Evolutionary conservation across 208 protist genomes (phyloP).

Genomic region (Acanthamoeba healyi): DNA sequence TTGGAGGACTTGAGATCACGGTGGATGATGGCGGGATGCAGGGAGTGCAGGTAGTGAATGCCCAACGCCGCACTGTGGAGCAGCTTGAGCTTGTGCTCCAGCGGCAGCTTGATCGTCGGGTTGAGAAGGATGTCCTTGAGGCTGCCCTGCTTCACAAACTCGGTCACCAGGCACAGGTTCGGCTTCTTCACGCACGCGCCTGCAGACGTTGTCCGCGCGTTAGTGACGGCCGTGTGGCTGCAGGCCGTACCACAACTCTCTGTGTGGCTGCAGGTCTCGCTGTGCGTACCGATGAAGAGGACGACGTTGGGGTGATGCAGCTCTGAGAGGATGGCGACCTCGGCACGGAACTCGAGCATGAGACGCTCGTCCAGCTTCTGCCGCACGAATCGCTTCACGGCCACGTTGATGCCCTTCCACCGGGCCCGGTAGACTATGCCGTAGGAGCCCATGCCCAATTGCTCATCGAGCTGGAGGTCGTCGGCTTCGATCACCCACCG

Average conservation of each 20-base stretch:
- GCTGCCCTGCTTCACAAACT: conserved; percentile 81
- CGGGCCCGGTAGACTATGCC: conserved; percentile 43
- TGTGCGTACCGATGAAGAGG: conserved; percentile 79
- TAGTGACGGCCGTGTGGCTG: too few species aligned
- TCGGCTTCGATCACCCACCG: neutral
- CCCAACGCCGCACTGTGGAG: conserved; percentile 27
- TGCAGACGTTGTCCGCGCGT: neutral
- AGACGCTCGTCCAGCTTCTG: conserved; percentile 74
- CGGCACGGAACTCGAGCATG: conserved; percentile 79
- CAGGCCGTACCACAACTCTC: neutral
- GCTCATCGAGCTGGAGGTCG: neutral
- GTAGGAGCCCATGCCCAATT: conserved; percentile 10
- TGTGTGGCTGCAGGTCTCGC: neutral
- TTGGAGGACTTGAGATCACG: conserved; percentile 24
- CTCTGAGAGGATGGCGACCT: conserved; percentile 78
- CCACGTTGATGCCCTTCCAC: conserved; percentile 15
- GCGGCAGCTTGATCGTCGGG: neutral
- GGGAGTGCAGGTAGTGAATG: conserved; percentile 65
- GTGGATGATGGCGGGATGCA: neutral
- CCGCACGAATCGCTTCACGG: conserved; percentile 44
- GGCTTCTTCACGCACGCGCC: conserved; percentile 75
- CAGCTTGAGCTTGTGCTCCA: conserved; percentile 6
- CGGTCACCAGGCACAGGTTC: conserved; percentile 84
- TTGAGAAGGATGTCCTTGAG: conserved; percentile 79
- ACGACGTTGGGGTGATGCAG: conserved; percentile 83